These are phyloP conservation scores for Grigorovia humatica DNA, from an alignment of 805 yeast species.

Conservation along the genomic window DNA sequence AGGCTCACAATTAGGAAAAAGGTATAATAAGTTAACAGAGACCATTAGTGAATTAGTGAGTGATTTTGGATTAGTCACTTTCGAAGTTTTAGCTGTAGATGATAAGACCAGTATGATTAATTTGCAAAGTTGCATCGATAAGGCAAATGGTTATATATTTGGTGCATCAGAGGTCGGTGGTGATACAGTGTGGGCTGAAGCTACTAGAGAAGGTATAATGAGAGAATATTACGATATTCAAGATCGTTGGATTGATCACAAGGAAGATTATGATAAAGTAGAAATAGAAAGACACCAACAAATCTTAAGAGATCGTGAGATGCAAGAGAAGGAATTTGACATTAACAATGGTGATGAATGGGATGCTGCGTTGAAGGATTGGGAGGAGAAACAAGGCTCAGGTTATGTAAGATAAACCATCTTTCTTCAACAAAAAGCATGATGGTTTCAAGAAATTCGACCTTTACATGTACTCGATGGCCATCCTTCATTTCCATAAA, in stretches of 20 bases:
- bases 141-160: slow-evolving; percentile 86
- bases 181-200: slow-evolving; percentile 97
- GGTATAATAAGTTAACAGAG: slow-evolving; percentile 58
- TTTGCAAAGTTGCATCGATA: slow-evolving; percentile 67
- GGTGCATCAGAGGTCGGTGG: slow-evolving; percentile 94
- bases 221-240: slow-evolving; percentile 59
- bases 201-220: slow-evolving; percentile 67
- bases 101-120: slow-evolving; percentile 88
- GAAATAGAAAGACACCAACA: slow-evolving; percentile 39
- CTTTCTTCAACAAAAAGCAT: background rate
- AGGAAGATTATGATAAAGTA: slow-evolving; percentile 61
- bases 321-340: slow-evolving; percentile 38
- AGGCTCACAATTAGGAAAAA: slow-evolving; percentile 50
- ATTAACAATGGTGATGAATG: slow-evolving; percentile 59
- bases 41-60: slow-evolving; percentile 74
- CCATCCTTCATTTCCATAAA: too few species aligned
- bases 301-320: slow-evolving; percentile 33
- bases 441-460: background rate
- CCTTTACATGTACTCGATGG: background rate
- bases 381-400: slow-evolving; percentile 38
- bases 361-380: slow-evolving; percentile 52
- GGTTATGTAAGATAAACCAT: slow-evolving; percentile 15
- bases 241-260: slow-evolving; percentile 90
- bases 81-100: slow-evolving; percentile 83
- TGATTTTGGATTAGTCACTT: slow-evolving; percentile 79